phyloP scores from a whole-genome alignment of 768 basidiomycete species.

The Serendipita sp. region DNA sequence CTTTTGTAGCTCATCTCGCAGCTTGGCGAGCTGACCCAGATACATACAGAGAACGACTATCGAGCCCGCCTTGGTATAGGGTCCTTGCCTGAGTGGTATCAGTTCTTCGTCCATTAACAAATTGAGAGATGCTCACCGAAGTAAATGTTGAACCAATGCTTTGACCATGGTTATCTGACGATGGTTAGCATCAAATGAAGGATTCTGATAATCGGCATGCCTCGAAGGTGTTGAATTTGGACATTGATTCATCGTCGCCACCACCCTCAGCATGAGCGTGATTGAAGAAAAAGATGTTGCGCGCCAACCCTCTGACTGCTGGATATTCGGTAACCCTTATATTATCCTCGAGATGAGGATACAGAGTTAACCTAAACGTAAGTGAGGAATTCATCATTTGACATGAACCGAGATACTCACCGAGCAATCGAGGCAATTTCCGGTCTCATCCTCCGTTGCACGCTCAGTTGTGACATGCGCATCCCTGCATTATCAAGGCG shows the following conservation, averaged over 20 bases:
- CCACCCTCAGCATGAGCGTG: constrained; percentile 48
- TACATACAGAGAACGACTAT: constrained; percentile 42
- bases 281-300: constrained; percentile 51
- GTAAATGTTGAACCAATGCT: constrained; percentile 37
- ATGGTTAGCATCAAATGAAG: constrained; percentile 27
- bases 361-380: constrained; percentile 35
- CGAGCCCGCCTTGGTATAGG: constrained; percentile 30
- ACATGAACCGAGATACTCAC: constrained; percentile 19
- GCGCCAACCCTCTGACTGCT: constrained; percentile 41
- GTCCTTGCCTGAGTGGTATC: constrained; percentile 25
- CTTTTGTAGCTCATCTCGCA: constrained; percentile 26
- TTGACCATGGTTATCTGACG: constrained; percentile 30
- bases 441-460: constrained; percentile 65
- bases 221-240: constrained; percentile 55
- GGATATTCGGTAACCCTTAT: constrained; percentile 34
- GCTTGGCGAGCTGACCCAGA: constrained; percentile 32
- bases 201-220: constrained; percentile 25
- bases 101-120: neutral
- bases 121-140: constrained; percentile 19
- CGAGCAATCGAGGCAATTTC: constrained; percentile 45
- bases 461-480: constrained; percentile 51
- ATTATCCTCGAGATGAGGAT: constrained; percentile 45
- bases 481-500: constrained; percentile 36
- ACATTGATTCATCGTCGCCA: constrained; percentile 42
- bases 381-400: neutral